phyloP scores from a whole-genome alignment of 352 stramenopile species.

The Pythium aphanidermatum region DNA sequence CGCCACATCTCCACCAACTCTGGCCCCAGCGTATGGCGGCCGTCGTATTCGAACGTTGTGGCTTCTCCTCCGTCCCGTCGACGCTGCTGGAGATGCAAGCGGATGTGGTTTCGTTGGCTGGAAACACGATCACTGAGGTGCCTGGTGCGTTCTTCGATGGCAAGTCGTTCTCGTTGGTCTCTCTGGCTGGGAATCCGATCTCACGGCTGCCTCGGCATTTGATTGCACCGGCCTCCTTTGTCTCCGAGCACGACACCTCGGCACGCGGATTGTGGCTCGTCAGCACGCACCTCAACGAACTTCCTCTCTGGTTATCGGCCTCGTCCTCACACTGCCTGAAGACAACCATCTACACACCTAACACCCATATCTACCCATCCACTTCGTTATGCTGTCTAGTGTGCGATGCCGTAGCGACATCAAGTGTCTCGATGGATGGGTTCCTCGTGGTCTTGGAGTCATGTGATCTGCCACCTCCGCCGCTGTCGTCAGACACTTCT shows the following conservation, averaged over 20 bases:
- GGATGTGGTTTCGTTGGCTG: constrained; percentile 5
- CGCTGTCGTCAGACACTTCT: no score
- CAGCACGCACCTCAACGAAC: not conserved
- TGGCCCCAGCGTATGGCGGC: constrained; percentile 1
- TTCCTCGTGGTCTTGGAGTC: no score
- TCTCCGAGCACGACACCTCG: not conserved
- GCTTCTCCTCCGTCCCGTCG: not conserved
- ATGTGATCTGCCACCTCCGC: no score
- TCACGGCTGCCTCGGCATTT: not conserved
- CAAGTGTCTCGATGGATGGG: no score
- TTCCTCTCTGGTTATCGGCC: constrained; percentile 7
- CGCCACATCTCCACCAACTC: not conserved
- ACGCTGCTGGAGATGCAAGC: not conserved
- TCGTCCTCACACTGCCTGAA: no score
- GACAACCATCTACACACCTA: no score
- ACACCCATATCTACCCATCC: no score
- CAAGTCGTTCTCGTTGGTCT: constrained; percentile 5
- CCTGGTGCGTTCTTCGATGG: not conserved
- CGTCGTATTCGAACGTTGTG: constrained; percentile 6
- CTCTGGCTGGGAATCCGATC: constrained; percentile 8
- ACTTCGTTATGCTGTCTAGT: no score
- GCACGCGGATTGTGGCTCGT: constrained; percentile 2
- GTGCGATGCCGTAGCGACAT: no score
- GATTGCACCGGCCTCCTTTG: not conserved
- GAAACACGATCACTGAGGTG: not conserved